phyloP scores from a whole-genome alignment of 2,329 filamentous ascomycete species.

The Colletotrichum spaethianum region DNA sequence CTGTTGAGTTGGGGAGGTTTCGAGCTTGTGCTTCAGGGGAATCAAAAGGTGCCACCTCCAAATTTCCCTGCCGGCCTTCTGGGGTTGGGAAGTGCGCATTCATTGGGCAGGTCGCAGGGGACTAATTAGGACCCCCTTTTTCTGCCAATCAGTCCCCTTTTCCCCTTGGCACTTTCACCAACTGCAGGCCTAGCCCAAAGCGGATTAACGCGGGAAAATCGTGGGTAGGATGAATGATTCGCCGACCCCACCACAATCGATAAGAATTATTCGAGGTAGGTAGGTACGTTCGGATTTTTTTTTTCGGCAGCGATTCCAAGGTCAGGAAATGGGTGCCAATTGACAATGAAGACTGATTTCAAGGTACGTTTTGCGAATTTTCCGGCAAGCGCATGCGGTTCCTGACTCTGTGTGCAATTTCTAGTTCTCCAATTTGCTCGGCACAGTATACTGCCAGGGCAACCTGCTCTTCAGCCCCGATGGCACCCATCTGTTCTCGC shows the following conservation, averaged over 20 bases:
- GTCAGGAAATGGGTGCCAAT: conserved; percentile 52
- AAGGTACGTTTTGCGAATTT: conserved; percentile 72
- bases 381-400: neutral
- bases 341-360: conserved; percentile 98
- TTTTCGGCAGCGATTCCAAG: conserved; percentile 29
- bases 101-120: conserved; percentile 40
- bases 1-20: conserved; percentile 40
- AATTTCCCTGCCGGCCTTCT: conserved; percentile 42
- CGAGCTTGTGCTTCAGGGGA: conserved; percentile 45
- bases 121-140: conserved; percentile 42
- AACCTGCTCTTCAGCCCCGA: conserved; percentile 97
- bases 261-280: conserved; percentile 45
- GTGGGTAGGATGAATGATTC: conserved; percentile 51
- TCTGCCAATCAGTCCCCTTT: conserved; percentile 42
- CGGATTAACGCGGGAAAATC: neutral
- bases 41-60: conserved; percentile 44
- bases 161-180: conserved; percentile 34
- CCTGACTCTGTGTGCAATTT: conserved; percentile 5
- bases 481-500: conserved; percentile 94
- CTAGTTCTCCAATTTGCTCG: conserved; percentile 97
- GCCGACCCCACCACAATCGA: conserved; percentile 53
- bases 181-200: conserved; percentile 1
- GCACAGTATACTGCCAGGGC: conserved; percentile 98
- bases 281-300: conserved; percentile 12
- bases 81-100: conserved; percentile 36